Conservation (phyloP, 2,329 filamentous ascomycete species). For the Microsporum canis region DNA sequence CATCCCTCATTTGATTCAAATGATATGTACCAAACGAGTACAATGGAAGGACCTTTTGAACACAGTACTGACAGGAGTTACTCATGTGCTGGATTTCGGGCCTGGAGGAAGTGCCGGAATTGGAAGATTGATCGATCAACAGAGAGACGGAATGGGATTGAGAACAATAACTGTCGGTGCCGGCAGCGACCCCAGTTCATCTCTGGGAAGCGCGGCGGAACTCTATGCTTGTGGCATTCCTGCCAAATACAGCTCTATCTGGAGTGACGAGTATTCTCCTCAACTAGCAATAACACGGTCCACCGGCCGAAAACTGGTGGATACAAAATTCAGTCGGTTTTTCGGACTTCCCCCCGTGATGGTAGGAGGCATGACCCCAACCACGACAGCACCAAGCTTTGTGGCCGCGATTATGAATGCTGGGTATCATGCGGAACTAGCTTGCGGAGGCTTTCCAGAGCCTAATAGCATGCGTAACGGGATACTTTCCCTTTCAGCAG, state of each 20-base stretch:
- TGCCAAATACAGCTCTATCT: conserved; percentile 88
- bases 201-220: conserved; percentile 96
- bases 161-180: conserved; percentile 88
- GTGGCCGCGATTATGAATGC: conserved; percentile 87
- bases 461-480: conserved; percentile 44
- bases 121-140: conserved; percentile 90
- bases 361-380: conserved; percentile 88
- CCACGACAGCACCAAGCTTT: conserved; percentile 82
- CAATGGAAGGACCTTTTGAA: conserved; percentile 75
- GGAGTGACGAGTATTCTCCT: conserved; percentile 96
- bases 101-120: conserved; percentile 94
- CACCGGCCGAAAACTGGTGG: conserved; percentile 77
- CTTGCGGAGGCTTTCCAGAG: conserved; percentile 78
- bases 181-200: conserved; percentile 75
- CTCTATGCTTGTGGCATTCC: conserved; percentile 92
- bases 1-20: conserved; percentile 71
- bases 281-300: conserved; percentile 72
- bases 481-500: neutral
- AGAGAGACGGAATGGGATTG: conserved; percentile 97
- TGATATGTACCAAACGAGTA: conserved; percentile 89
- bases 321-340: conserved; percentile 89
- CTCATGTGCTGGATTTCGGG: conserved; percentile 92
- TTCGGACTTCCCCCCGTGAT: conserved; percentile 76
- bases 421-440: conserved; percentile 83
- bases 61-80: conserved; percentile 79